Conservation (phyloP, 2,329 filamentous ascomycete genomes). For the Raffaelea ambrosiae region DNA sequence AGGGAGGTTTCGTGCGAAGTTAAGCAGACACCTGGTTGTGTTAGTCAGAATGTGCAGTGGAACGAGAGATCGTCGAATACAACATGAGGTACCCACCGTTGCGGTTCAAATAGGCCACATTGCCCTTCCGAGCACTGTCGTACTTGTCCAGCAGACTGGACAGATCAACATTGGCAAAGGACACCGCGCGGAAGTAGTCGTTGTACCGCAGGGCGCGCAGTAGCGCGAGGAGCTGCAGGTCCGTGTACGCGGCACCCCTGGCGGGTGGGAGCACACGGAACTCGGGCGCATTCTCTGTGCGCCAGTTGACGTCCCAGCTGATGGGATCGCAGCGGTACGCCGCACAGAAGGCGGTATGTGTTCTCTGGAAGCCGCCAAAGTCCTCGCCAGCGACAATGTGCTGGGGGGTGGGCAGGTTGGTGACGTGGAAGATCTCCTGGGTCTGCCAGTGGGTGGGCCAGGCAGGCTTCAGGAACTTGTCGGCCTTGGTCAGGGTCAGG, state of each 20-base stretch:
- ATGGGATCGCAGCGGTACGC: slow-evolving; percentile 42
- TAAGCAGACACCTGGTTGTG: slow-evolving; percentile 32
- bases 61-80: neutral
- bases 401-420: slow-evolving; percentile 42
- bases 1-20: slow-evolving; percentile 38
- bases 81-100: slow-evolving; percentile 31
- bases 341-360: slow-evolving; percentile 45
- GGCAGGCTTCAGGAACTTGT: slow-evolving; percentile 47
- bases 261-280: slow-evolving; percentile 41
- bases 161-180: slow-evolving; percentile 44
- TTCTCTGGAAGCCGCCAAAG: slow-evolving; percentile 45
- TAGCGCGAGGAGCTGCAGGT: slow-evolving; percentile 46
- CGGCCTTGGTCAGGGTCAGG: slow-evolving; percentile 43
- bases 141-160: slow-evolving; percentile 28
- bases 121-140: slow-evolving; percentile 36
- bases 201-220: slow-evolving; percentile 50
- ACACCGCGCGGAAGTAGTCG: slow-evolving; percentile 51
- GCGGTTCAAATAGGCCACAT: slow-evolving; percentile 42
- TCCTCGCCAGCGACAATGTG: slow-evolving; percentile 44
- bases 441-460: slow-evolving; percentile 50
- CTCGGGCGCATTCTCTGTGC: slow-evolving; percentile 37
- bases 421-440: slow-evolving; percentile 39
- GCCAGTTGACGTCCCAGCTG: slow-evolving; percentile 44
- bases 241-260: slow-evolving; percentile 31
- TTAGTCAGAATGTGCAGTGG: slow-evolving; percentile 15